phyloP scores from a whole-genome alignment of 208 protist species.

The Porcisia hertigi region DNA sequence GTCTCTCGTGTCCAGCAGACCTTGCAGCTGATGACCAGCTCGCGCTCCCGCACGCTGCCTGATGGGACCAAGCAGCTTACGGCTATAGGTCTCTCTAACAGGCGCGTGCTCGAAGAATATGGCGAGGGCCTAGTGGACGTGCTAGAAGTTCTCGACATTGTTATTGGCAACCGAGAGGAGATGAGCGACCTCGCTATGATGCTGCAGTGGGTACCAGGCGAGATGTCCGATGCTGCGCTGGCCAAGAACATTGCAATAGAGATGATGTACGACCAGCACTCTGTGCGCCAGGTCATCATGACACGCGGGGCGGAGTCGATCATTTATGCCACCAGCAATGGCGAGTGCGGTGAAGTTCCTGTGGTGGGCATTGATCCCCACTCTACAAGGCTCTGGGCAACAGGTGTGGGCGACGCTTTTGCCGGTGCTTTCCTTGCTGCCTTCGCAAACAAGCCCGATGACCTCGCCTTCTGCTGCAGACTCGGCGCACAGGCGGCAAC shows the following conservation, averaged over 20 bases:
- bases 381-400: slow-evolving; percentile 80
- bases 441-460: slow-evolving; percentile 36
- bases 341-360: slow-evolving; percentile 23
- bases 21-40: slow-evolving; percentile 38
- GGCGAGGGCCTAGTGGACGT: slow-evolving; percentile 70
- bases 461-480: slow-evolving; percentile 49
- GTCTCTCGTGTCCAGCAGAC: slow-evolving; percentile 70
- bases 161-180: slow-evolving; percentile 94
- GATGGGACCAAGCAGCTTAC: slow-evolving; percentile 68
- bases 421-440: slow-evolving; percentile 90
- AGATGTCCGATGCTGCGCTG: slow-evolving; percentile 26
- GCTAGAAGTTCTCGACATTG: slow-evolving; percentile 84
- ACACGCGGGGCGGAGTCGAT: slow-evolving; percentile 84
- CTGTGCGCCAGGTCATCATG: slow-evolving; percentile 60
- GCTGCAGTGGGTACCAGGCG: slow-evolving; percentile 49
- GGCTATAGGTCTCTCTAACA: slow-evolving; percentile 88
- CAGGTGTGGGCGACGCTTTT: slow-evolving; percentile 94
- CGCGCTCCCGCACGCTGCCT: slow-evolving; percentile 46
- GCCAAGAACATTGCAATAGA: slow-evolving; percentile 28
- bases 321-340: slow-evolving; percentile 57
- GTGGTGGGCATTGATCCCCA: slow-evolving; percentile 45
- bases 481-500: slow-evolving; percentile 53
- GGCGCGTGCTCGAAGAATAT: slow-evolving; percentile 91
- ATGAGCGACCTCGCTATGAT: slow-evolving; percentile 58
- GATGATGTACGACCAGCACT: slow-evolving; percentile 41